Evolutionary conservation across 768 basidiomycete species (phyloP).

Genomic region (Phylloporus sp.): DNA sequence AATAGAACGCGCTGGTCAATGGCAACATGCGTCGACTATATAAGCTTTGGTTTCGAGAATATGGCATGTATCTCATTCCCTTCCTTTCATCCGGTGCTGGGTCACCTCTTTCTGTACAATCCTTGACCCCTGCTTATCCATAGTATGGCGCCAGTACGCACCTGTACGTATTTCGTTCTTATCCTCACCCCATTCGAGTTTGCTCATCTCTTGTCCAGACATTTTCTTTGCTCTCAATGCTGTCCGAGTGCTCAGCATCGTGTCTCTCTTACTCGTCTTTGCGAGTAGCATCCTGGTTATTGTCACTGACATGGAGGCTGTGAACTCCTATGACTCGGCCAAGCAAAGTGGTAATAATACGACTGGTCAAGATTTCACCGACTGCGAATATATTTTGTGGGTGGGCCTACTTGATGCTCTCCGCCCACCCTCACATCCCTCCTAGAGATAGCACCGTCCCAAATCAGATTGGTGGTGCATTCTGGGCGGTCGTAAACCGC

Average conservation of each 20-base stretch:
- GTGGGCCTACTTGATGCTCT: constrained; percentile 23
- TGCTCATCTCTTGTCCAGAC: constrained; percentile 31
- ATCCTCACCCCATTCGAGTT: neutral
- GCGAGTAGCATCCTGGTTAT: constrained; percentile 72
- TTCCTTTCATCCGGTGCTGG: constrained; percentile 28
- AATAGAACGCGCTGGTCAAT: constrained; percentile 23
- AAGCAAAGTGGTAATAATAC: constrained; percentile 30
- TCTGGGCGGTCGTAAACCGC: constrained; percentile 88
- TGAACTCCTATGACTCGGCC: constrained; percentile 56
- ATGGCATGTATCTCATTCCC: constrained; percentile 5
- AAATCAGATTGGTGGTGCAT: constrained; percentile 83
- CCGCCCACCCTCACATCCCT: constrained; percentile 17
- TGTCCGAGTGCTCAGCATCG: constrained; percentile 73
- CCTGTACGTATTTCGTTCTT: constrained; percentile 36
- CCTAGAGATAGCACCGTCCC: constrained; percentile 73
- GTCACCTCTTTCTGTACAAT: constrained; percentile 23
- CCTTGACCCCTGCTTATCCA: constrained; percentile 5
- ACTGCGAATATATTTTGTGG: constrained; percentile 78
- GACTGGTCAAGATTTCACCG: constrained; percentile 32
- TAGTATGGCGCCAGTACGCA: constrained; percentile 35
- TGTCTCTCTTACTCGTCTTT: constrained; percentile 75
- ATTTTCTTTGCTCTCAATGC: constrained; percentile 75
- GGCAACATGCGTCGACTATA: constrained; percentile 18
- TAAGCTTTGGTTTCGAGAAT: constrained; percentile 7
- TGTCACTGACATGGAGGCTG: constrained; percentile 68